phyloP scores from a whole-genome alignment of 169 alveolate genomes.

The Cryptosporidium parvum region DNA sequence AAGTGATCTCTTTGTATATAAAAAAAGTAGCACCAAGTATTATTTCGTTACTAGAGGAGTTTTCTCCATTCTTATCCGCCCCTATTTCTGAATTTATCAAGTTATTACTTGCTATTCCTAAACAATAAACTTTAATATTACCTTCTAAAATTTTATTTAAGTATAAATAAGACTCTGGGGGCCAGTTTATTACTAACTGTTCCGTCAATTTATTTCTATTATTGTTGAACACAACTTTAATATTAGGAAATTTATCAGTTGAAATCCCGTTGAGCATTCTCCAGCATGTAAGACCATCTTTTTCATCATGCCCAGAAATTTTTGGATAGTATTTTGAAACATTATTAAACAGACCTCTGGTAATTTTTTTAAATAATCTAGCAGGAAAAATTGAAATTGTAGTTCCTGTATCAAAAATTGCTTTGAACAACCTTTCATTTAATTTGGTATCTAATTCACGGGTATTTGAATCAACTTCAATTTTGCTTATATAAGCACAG shows the following conservation, averaged over 20 bases:
- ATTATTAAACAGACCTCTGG: not conserved
- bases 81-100: not conserved
- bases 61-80: not conserved
- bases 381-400: constrained; percentile 59
- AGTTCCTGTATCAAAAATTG: constrained; percentile 66
- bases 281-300: constrained; percentile 65
- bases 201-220: not conserved
- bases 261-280: not conserved
- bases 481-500: constrained; percentile 24
- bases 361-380: not conserved
- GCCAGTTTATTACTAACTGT: constrained; percentile 10
- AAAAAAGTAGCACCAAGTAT: constrained; percentile 61
- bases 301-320: constrained; percentile 26
- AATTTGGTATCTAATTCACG: not conserved
- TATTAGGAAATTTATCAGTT: constrained; percentile 10
- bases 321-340: constrained; percentile 27
- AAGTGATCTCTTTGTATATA: constrained; percentile 58
- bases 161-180: constrained; percentile 52
- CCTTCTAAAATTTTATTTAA: constrained; percentile 20
- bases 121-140: constrained; percentile 22
- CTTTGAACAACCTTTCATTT: not conserved
- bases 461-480: not conserved
- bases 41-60: not conserved
- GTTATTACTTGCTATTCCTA: constrained; percentile 63
- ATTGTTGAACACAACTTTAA: constrained; percentile 18